Evolutionary conservation across 108 stramenopile genomes (phyloP), one percentile per base, ranked within the genome.

Genomic region (Fragilaria radians): DNA sequence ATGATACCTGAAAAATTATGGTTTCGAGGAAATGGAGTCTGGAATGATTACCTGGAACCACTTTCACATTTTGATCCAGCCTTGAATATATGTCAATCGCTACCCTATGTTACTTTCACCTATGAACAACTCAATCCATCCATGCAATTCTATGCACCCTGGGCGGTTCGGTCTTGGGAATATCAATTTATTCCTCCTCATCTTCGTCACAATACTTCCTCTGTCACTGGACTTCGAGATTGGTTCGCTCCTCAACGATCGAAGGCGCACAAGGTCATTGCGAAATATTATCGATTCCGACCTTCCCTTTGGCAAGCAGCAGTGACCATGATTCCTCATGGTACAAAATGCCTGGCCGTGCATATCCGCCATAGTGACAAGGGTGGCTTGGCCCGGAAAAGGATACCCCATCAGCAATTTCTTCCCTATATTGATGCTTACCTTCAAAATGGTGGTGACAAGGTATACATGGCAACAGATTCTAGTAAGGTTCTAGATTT

Each of bases 281-380:
- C 9, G 9, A 55, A 31, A 28, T 55, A 55, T n/a, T 22, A 22
- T 29, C 54, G 54, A 29, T 31, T 31, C 4, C 14, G 9, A 17
- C 54, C 23, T 29, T 14, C 7, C 14, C 11, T 42, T 7, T 14
- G 36, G 36, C 11, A 42, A 11, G 36, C 36, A 14, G 36, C 36
- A 11, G 11, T 7, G 36, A 7, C 7, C 7, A 11, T 42, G 36
- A 14, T 42, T 42, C 36, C 36, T 14, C 11, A 42, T 42, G 36
- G 36, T 14, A 42, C 36, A 11, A 7, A 14, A 14, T 78, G 77
- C 53, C 52, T 80, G 18, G 79, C 65, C 7, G 23, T 80, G 46
- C 79, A 80, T 49, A 74, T 80, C 58, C 70, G 79, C 46, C 79
- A 80, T 42, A 68, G 83, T n/a, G 82, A 84, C 67, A 83, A 83